Base-by-base conservation (phyloP, 345 rosid species). In the Citrus inodora region DNA sequence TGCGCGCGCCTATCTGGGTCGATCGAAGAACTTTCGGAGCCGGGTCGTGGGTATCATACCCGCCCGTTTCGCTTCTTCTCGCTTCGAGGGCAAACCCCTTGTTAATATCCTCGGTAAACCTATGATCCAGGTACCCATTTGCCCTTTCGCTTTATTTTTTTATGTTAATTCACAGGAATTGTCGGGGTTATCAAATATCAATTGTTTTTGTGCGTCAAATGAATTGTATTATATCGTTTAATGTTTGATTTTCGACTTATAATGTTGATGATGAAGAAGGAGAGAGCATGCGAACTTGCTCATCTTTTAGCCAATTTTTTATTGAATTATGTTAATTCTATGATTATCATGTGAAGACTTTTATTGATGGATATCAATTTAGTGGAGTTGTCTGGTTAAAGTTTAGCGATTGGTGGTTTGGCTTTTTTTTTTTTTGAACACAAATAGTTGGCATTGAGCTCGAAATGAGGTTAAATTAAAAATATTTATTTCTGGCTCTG, bases 31-130 rank as follows among this genome's bases (percentile, higher is more conserved):
- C 80, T 88, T 92, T 48, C 89, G 98, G 84, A 84, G 84, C 81
- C 97, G 97, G 73, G 99, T 92, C 55, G 88, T 96, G 22, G 99
- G 99, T 6, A 88, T 96, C 42, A 94, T 96, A n/a, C 98, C 99
- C 46, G 98, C 98, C 27, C 93, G 99, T 58, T 96, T 78, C 77
- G 97, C 97, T 66, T 96, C 99, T 51, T 88, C 98, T 80, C 91
- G 98, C 25, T 92, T 96, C 80, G 83, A 90, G 78, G 98, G 99
- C 69, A 96, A 96, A 82, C 99, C 98, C 58, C 90, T 96, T 55
- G 95, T 90, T 67, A 70, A 82, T 63, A 94, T 96, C 86, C 89
- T 94, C 30, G 98, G 98, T 67, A 96, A 94, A 84, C 97, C 99
- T 85, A 96, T 96, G 99, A 96, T 96, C 82, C 98, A 96, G 97